phyloP scores from a whole-genome alignment of 495 filamentous ascomycete species.

The Penicillium psychrofluorescens region DNA sequence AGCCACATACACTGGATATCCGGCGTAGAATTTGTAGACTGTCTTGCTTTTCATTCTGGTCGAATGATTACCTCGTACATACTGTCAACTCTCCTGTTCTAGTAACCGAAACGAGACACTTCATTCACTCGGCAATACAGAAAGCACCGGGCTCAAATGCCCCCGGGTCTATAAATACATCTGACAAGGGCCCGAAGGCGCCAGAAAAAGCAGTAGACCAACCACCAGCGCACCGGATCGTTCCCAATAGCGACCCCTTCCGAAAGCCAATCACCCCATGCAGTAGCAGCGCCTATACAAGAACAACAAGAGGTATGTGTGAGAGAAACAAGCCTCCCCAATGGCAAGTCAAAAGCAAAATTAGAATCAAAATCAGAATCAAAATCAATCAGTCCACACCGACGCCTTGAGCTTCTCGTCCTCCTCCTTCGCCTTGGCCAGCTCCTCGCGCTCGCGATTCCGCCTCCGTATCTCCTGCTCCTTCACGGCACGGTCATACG shows the following conservation, averaged over 20 bases:
- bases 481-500: conserved; percentile 76
- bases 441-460: conserved; percentile 64
- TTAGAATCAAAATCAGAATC: background rate
- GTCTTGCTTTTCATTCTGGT: no score
- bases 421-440: conserved; percentile 56
- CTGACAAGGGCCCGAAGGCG: no score
- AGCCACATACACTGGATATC: no score
- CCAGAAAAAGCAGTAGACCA: no score
- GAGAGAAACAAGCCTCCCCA: conserved; percentile 4
- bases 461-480: conserved; percentile 77
- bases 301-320: conserved; percentile 4
- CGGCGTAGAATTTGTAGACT: no score
- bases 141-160: background rate
- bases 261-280: background rate
- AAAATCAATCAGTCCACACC: conserved; percentile 69
- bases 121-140: no score
- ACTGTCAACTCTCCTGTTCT: no score
- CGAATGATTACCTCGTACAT: no score
- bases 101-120: no score
- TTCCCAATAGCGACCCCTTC: background rate
- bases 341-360: conserved; percentile 6
- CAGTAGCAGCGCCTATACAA: conserved; percentile 1
- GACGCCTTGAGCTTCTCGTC: conserved; percentile 63
- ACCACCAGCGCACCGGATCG: no score
- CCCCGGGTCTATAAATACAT: background rate